Evolutionary conservation across 2,329 filamentous ascomycete species (phyloP).

Genomic region (Aaosphaeria arxii): DNA sequence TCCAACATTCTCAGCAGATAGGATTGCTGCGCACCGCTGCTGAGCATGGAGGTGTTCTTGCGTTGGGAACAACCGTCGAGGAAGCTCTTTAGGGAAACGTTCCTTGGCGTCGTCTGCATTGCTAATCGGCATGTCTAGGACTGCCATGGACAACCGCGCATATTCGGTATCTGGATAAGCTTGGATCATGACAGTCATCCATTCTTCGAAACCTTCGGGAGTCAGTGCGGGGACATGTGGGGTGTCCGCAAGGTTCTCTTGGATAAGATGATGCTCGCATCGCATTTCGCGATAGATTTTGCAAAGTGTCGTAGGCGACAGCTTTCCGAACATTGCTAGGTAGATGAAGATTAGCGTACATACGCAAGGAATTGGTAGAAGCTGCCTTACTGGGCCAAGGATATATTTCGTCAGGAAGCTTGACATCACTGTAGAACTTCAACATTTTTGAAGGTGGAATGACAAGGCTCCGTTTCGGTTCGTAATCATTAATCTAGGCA

Average conservation of each 20-base stretch:
- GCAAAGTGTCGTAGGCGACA: constrained; percentile 40
- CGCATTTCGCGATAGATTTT: constrained; percentile 47
- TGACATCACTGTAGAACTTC: constrained; percentile 68
- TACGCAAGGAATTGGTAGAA: neutral
- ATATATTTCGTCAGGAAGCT: constrained; percentile 63
- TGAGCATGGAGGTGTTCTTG: constrained; percentile 56
- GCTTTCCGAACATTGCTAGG: constrained; percentile 42
- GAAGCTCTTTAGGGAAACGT: constrained; percentile 75
- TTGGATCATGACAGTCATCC: constrained; percentile 70
- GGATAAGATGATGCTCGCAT: constrained; percentile 50
- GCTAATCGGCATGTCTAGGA: constrained; percentile 68
- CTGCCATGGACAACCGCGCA: constrained; percentile 64
- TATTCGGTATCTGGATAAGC: constrained; percentile 76
- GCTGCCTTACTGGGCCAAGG: constrained; percentile 62
- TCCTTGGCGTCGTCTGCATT: constrained; percentile 64
- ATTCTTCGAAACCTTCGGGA: constrained; percentile 50
- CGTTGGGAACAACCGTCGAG: constrained; percentile 68
- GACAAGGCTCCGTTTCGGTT: constrained; percentile 66
- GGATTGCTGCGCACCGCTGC: constrained; percentile 58
- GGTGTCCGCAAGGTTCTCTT: constrained; percentile 39
- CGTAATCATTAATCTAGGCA: constrained; percentile 63
- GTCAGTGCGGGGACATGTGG: constrained; percentile 47
- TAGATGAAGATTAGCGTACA: constrained; percentile 5
- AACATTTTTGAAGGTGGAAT: constrained; percentile 74
- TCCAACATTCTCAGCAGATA: constrained; percentile 49